Evolutionary conservation across 2,329 filamentous ascomycete genomes (phyloP).

Genomic region (Aureobasidium sp.): DNA sequence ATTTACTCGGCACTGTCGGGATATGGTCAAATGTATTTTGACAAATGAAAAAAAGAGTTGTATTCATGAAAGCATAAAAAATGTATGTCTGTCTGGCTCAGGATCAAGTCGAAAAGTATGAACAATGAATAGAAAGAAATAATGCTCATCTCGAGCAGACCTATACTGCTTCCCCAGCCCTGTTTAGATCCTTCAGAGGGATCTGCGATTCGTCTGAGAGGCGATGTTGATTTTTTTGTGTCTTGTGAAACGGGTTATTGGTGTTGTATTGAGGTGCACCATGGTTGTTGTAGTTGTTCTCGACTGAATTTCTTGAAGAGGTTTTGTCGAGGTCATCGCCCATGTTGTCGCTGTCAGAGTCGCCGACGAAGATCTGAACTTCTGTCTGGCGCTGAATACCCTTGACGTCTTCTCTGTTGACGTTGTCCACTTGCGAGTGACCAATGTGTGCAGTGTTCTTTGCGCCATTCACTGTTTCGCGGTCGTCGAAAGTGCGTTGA

Average conservation of each 20-base stretch:
- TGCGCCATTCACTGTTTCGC: slow-evolving; percentile 2
- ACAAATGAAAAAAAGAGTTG: not conserved
- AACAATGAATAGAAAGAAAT: not conserved
- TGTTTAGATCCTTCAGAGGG: slow-evolving; percentile 10
- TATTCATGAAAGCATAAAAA: slow-evolving; percentile 10
- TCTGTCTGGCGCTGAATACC: slow-evolving; percentile 12
- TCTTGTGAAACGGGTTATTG: not conserved
- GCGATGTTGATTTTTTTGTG: not conserved
- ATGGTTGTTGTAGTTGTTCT: not conserved
- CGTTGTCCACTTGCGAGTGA: not conserved
- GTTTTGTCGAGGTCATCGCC: not conserved
- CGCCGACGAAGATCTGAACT: slow-evolving; percentile 12
- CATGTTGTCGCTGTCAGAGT: slow-evolving; percentile 10
- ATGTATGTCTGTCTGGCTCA: slow-evolving; percentile 10
- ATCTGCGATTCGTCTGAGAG: slow-evolving; percentile 12
- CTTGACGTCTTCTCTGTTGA: slow-evolving; percentile 2
- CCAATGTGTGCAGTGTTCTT: slow-evolving; percentile 4
- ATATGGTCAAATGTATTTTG: not conserved
- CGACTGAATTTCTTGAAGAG: not conserved
- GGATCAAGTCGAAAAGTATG: not conserved
- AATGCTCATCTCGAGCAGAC: not conserved
- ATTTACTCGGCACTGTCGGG: not conserved
- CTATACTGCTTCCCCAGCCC: not conserved
- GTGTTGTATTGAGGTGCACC: not conserved
- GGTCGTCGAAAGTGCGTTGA: slow-evolving; percentile 7